Evolutionary conservation across 208 protist genomes (phyloP).

Genomic region (Acanthamoeba castellanii): DNA sequence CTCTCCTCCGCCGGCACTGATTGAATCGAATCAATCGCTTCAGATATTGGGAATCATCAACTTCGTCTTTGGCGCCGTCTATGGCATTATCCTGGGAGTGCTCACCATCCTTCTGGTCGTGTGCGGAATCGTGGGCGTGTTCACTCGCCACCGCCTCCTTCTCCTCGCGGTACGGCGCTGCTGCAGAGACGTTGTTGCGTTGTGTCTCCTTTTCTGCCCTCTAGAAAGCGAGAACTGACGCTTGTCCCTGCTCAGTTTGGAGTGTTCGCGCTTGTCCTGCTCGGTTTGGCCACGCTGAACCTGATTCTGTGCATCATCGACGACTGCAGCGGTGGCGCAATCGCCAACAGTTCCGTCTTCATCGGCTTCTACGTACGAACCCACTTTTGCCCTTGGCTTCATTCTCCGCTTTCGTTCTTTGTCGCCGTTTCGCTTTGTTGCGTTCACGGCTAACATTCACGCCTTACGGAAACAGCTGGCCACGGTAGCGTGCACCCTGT

Average conservation of each 20-base stretch:
- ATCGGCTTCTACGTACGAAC: not conserved
- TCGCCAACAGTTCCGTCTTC: not conserved
- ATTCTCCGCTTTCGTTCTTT: not conserved
- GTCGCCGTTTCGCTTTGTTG: not conserved
- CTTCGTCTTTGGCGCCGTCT: not conserved
- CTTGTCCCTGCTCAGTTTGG: conserved; percentile 3
- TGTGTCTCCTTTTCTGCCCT: not conserved
- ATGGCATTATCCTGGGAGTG: not conserved
- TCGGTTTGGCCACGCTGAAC: conserved; percentile 15
- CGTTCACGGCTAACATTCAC: not conserved
- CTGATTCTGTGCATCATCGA: conserved; percentile 1
- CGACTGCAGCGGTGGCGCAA: not conserved
- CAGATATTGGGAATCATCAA: not conserved
- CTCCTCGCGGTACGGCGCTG: not conserved
- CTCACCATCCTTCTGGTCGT: not conserved
- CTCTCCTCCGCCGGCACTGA: not conserved
- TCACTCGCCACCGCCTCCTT: conserved; percentile 24
- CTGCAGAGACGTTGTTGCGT: not conserved
- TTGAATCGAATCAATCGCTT: not conserved
- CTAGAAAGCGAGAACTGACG: not conserved
- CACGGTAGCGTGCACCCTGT: not conserved
- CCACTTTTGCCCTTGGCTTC: not conserved
- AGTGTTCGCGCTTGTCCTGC: not conserved
- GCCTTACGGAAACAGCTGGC: not conserved
- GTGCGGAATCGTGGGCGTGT: not conserved